Evolutionary conservation across 495 filamentous ascomycete genomes (phyloP).

Genomic region (Talaromyces nanjingensis): DNA sequence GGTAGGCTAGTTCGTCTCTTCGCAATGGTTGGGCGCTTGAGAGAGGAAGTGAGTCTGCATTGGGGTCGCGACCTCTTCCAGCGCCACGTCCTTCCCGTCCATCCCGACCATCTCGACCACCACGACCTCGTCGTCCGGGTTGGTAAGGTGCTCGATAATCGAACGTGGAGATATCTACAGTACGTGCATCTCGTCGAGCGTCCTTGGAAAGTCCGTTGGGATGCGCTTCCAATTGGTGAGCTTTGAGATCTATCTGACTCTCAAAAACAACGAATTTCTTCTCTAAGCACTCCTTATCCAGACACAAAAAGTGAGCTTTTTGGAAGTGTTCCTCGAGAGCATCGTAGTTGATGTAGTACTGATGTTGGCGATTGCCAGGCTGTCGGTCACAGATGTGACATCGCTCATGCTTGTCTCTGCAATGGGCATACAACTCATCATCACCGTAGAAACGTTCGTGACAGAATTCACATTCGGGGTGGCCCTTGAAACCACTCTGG

Average conservation of each 20-base stretch:
- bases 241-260: conserved; percentile 88
- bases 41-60: conserved; percentile 68
- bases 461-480: conserved; percentile 93
- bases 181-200: conserved; percentile 71
- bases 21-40: conserved; percentile 77
- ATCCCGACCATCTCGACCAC: conserved; percentile 12
- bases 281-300: conserved; percentile 80
- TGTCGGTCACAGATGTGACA: conserved; percentile 89
- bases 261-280: conserved; percentile 99
- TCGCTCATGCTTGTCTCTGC: conserved; percentile 83
- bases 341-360: conserved; percentile 86
- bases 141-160: conserved; percentile 70
- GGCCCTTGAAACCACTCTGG: conserved; percentile 93
- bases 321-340: conserved; percentile 78
- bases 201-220: conserved; percentile 75
- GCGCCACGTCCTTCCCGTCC: conserved; percentile 35
- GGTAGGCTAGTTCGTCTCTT: conserved; percentile 85
- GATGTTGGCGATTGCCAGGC: conserved; percentile 60
- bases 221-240: conserved; percentile 71
- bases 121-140: conserved; percentile 52
- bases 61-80: conserved; percentile 66
- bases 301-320: conserved; percentile 79
- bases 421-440: conserved; percentile 91
- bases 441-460: conserved; percentile 87
- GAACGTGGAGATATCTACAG: conserved; percentile 82